Base-by-base conservation (phyloP, 2,329 filamentous ascomycete species). In the Epicoccum nigrum region DNA sequence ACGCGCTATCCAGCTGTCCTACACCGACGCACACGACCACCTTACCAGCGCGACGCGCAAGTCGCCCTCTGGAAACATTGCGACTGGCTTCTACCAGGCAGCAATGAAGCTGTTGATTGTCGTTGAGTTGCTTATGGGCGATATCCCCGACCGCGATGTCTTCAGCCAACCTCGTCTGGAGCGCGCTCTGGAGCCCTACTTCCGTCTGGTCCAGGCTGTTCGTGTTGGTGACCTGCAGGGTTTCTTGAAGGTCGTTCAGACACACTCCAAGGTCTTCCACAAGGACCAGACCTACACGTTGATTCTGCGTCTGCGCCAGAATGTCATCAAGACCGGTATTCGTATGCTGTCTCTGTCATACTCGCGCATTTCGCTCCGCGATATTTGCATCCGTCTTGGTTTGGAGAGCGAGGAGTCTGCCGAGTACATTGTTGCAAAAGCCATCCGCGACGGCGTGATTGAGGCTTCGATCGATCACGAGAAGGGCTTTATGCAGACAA, bases 271-370 rank as follows among this genome's bases (percentile, higher is more conserved):
- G 35, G 87, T 87, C 9, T 99, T 97, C 86, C 88, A 91, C 68
- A 88, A 89, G 61, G 94, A 99, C 72, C 90, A 90, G 50, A 97
- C 93, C 16, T 97, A 97, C 79, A 96, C 92, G 9, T 82, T 99
- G 51, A 95, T 97, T 65, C 83, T 97, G 58, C 92, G 94, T 57
- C 83, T 99, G 56, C 87, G 94, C 64, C 94, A 99, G 77, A 99
- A 99, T 71, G 94, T 99, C 70, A 97, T 99, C 85, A 96, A 96
- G 82, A 99, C 94, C 3, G 94, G 94, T 61, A 96, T 99, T 59
- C 91, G 94, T 64, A 97, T 97, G 92, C 96, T 99, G 85, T 97
- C 93, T 32, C 81, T 99, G 59, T 96, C 92, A 16, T 99, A 99
- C 80, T 96, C 93, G 54, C 90, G 93, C 57, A 99, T 99, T 69